Evolutionary conservation across 306 rosid genomes (phyloP), one percentile per base, ranked within the genome.

Genomic region (Vigna trinervia): DNA sequence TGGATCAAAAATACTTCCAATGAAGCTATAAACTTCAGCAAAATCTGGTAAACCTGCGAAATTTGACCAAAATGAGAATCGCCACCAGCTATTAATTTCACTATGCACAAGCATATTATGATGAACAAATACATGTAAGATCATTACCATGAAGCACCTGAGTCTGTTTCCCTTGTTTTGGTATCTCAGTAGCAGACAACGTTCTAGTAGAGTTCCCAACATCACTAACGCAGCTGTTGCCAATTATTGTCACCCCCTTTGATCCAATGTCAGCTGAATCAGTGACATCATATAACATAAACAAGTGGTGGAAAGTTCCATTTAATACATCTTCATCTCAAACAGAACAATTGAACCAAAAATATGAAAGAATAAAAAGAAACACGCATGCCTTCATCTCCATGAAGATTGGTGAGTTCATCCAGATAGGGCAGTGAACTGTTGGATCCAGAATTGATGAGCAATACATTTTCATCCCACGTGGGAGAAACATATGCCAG

Each of bases 231-330:
- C 65, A 67, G 45, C 84, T 80, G 38, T 69, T 69, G 74, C 75
- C 82, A 74, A 74, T 74, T 80, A 72, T 65, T 73, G 87, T 74
- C 14, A 67, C 60, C 76, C 86, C 95, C 84, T 85, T 86, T 64
- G 91, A 87, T 73, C 84, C 85, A 83, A 85, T 86, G 83, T 84
- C 93, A 83, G 85, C 97, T 90, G 97, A 84, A 92, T 88, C 91
- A 84, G 86, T 84, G 76, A 81, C 56, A 71, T 34, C 41, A 58
- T 36, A 66, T 77, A 26, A 65, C 80, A 84, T 39, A 41, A 50
- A 76, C 61, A 83, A 92, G 88, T 61, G 57, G 75, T 81, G 78
- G 85, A 87, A 85, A 86, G 28, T 80, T 82, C 78, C 81, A 79
- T 54, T 81, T 62, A 78, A 66, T 73, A 82, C 76, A 74, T 41